Percentiles rank a stretch among this genome's conserved stretches.
These are phyloP conservation scores for Apocynum venetum DNA, from an alignment of 257 asterid species.

Conservation along the genomic window DNA sequence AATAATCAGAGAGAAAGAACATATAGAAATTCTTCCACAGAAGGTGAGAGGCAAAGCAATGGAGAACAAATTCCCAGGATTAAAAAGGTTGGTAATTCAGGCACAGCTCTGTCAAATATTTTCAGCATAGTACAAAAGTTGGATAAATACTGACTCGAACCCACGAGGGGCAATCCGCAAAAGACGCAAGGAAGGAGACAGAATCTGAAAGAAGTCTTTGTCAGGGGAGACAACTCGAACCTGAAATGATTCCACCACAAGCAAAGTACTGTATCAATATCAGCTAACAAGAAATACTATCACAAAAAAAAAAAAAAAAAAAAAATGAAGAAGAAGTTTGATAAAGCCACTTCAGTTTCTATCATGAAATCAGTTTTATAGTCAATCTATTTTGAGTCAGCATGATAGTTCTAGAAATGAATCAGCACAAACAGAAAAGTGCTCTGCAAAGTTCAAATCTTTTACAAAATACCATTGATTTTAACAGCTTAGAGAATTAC, in stretches of 20 bases:
- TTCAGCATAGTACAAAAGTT: neutral
- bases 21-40: neutral
- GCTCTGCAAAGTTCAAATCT: neutral
- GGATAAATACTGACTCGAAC: constrained; percentile 55
- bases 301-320: too few species aligned
- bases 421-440: neutral
- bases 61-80: neutral
- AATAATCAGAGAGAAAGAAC: neutral
- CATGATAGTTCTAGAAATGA: neutral
- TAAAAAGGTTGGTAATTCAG: neutral
- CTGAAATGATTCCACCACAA: constrained; percentile 41
- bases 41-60: neutral
- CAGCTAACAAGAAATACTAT: neutral
- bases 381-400: neutral
- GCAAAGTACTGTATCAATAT: neutral
- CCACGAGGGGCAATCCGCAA: constrained; percentile 98
- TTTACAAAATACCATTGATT: neutral
- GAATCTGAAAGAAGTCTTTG: constrained; percentile 93
- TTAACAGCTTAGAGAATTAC: constrained; percentile 22
- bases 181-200: constrained; percentile 94
- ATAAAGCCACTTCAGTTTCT: neutral
- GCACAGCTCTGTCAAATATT: neutral
- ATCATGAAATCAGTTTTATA: neutral
- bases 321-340: neutral
- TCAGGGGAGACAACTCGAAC: constrained; percentile 99